These are phyloP conservation scores for Gracilaria gracilis DNA, from an alignment of 23 red algal genomes.

Conservation along the genomic window DNA sequence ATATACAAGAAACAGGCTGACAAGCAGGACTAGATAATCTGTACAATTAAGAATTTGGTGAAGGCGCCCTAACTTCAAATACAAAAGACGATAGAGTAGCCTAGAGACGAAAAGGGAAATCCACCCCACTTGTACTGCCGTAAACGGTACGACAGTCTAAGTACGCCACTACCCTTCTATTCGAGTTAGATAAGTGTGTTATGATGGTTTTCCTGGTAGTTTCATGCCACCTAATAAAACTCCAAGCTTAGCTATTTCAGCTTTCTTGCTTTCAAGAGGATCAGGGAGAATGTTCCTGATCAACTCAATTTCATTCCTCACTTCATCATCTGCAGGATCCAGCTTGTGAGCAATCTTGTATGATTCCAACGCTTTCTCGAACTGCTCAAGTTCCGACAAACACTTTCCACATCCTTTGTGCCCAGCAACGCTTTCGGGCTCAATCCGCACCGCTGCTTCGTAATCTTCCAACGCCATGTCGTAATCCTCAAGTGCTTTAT, in stretches of 20 bases:
- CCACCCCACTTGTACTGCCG: too few relatives aligned
- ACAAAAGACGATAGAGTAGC: too few relatives aligned
- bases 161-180: not conserved
- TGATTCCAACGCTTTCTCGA: conserved; percentile 58
- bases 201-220: conserved; percentile 45
- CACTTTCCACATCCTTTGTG: conserved; percentile 76
- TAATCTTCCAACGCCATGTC: conserved; percentile 79
- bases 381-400: conserved; percentile 59
- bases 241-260: conserved; percentile 62
- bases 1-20: too few relatives aligned
- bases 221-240: conserved; percentile 60
- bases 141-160: not conserved
- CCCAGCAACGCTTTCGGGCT: conserved; percentile 72
- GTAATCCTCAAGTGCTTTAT: conserved; percentile 70
- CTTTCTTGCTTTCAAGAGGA: conserved; percentile 67
- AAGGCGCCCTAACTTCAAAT: too few relatives aligned
- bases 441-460: conserved; percentile 42
- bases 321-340: conserved; percentile 68
- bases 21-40: too few relatives aligned
- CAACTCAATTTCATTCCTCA: conserved; percentile 46
- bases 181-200: conserved; percentile 7
- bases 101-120: too few relatives aligned
- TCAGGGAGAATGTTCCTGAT: conserved; percentile 59
- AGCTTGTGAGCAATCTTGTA: conserved; percentile 58
- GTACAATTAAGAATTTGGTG: too few relatives aligned